Percentiles rank a stretch among this genome's conserved stretches.
Evolutionary conservation across 2,329 filamentous ascomycete genomes (phyloP).

Genomic region (Lachnellula occidentalis): DNA sequence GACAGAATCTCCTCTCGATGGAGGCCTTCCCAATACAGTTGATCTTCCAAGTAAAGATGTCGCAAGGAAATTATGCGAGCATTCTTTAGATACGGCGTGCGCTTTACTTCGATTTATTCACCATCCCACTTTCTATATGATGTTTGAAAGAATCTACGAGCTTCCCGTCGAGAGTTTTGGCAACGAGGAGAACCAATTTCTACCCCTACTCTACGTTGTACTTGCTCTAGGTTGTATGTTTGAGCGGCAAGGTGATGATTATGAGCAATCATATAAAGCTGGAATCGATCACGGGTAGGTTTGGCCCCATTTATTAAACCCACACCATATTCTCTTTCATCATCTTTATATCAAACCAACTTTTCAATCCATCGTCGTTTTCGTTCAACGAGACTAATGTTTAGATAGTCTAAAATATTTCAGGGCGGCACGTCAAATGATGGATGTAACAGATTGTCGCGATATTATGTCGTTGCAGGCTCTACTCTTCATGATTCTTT

Average conservation of each 20-base stretch:
- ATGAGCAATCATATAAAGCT: constrained; percentile 43
- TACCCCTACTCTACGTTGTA: constrained; percentile 66
- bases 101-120: constrained; percentile 68
- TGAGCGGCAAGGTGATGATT: constrained; percentile 48
- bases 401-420: constrained; percentile 65
- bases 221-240: constrained; percentile 72
- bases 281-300: constrained; percentile 53
- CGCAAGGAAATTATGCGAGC: constrained; percentile 48
- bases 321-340: neutral
- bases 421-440: constrained; percentile 57
- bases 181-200: constrained; percentile 59
- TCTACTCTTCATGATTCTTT: constrained; percentile 74
- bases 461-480: constrained; percentile 71
- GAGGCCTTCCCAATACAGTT: constrained; percentile 34
- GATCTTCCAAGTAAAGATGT: constrained; percentile 64
- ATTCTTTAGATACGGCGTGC: constrained; percentile 51
- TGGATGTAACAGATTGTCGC: constrained; percentile 65
- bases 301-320: constrained; percentile 20
- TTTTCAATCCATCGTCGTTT: constrained; percentile 5
- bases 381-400: constrained; percentile 5
- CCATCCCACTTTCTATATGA: constrained; percentile 71
- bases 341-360: neutral
- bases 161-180: constrained; percentile 56
- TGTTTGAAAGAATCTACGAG: constrained; percentile 73
- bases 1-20: constrained; percentile 28